A percentile compares a stretch with the other conserved stretches of the same genome.
These are phyloP conservation scores for Camillea tinctor DNA, from an alignment of 2,329 filamentous ascomycete genomes.

Conservation along the genomic window DNA sequence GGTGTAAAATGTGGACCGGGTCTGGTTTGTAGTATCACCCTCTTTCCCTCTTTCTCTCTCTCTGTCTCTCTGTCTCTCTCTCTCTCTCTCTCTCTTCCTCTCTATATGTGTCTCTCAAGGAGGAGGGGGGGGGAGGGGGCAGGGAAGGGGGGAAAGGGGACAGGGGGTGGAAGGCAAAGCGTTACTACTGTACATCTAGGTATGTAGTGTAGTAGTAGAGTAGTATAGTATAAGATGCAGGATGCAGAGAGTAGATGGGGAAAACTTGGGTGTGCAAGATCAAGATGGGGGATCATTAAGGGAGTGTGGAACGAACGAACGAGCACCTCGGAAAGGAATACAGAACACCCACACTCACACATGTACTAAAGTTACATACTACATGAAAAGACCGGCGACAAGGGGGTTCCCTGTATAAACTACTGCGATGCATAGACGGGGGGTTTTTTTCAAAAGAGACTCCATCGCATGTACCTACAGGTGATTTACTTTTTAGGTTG, in stretches of 20 bases:
- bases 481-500: constrained; percentile 13
- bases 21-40: too few species aligned
- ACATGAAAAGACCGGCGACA: constrained; percentile 25
- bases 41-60: too few species aligned
- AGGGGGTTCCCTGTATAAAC: constrained; percentile 26
- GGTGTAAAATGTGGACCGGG: constrained; percentile 20
- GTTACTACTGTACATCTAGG: not conserved
- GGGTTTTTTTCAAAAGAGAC: constrained; percentile 22
- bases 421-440: constrained; percentile 28
- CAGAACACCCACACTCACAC: constrained; percentile 6
- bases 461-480: constrained; percentile 27
- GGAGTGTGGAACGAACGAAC: constrained; percentile 26
- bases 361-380: constrained; percentile 22
- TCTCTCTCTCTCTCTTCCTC: too few species aligned
- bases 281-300: constrained; percentile 26
- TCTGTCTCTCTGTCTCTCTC: too few species aligned
- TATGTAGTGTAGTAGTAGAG: too few species aligned
- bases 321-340: constrained; percentile 14
- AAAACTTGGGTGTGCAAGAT: constrained; percentile 24
- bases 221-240: too few species aligned
- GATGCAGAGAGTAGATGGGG: constrained; percentile 1
- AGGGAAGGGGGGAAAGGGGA: constrained; percentile 6
- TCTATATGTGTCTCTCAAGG: too few species aligned
- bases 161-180: too few species aligned
- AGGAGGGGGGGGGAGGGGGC: constrained; percentile 14